Base-by-base conservation (phyloP, 371 early-diverging fungal genomes). In the Entomophthora muscae region DNA sequence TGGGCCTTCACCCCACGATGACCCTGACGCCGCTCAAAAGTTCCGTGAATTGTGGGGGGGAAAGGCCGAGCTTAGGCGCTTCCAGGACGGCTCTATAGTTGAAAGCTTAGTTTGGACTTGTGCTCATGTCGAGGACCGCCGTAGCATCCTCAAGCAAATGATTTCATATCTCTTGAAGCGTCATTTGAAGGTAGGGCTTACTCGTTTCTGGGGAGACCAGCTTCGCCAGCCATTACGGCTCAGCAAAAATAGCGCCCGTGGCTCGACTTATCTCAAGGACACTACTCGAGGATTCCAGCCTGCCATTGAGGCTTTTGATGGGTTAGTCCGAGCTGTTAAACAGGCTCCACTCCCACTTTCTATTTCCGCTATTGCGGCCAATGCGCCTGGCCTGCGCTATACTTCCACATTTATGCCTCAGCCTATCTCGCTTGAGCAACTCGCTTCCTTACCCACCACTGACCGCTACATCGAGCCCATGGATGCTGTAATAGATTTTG, bases 11-110 rank as follows among this genome's bases (percentile, higher is more conserved):
- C 77, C 88, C 1, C 78, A 82, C 52, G n/a, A 17, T 26, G 73
- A 84, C 27, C 72, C 70, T 23, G 79, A 74, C 27, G 82, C 77
- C 1, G 77, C 80, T n/a, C 74, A 73, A n/a, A 79, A 71, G 13
- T 94, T 92, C 76, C 76, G 83, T 21, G 65, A 75, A 26, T 76
- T 94, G 32, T 94, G 94, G 94, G 94, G 94, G 12, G 71, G 74
- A 53, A 84, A 84, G 65, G 78, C 90, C 1, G 90, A 91, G 64
- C 67, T 89, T 22, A 80, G 94, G 63, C 84, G 92, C 17, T 94
- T 92, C 78, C 82, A 88, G 66, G 90, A 94, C 67, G 92, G 92
- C 31, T 81, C 82, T 54, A 89, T 92, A 69, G 61, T 79, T 2
- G 87, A 90, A 68, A 80, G 83, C 74, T 91, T 90, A 17, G 85